A percentile compares a stretch with the other conserved stretches of the same genome.
These are phyloP conservation scores for Raffaelea ambrosiae DNA, from an alignment of 2,329 filamentous ascomycete genomes.

Conservation along the genomic window DNA sequence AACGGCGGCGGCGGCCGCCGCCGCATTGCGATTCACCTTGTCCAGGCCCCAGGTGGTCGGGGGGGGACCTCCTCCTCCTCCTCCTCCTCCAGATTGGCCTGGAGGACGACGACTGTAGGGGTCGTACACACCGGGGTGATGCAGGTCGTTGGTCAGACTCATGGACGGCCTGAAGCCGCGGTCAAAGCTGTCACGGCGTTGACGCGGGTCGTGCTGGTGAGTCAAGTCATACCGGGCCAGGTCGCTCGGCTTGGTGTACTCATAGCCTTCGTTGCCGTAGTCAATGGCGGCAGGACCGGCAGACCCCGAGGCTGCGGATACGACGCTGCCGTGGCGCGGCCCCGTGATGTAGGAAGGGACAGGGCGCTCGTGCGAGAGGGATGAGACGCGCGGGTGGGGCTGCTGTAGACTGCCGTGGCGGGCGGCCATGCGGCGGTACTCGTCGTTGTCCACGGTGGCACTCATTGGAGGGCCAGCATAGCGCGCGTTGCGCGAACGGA, in stretches of 20 bases:
- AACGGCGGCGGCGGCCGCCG: neutral
- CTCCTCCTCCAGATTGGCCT: neutral
- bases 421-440: slow-evolving; percentile 40
- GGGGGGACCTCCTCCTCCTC: slow-evolving; percentile 53
- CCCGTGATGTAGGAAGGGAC: slow-evolving; percentile 35
- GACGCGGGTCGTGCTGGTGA: slow-evolving; percentile 32
- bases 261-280: slow-evolving; percentile 51
- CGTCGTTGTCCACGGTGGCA: slow-evolving; percentile 41
- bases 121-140: slow-evolving; percentile 33
- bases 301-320: no score
- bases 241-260: slow-evolving; percentile 56
- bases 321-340: slow-evolving; percentile 18
- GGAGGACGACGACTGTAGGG: slow-evolving; percentile 5
- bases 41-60: slow-evolving; percentile 64
- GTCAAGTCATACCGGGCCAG: slow-evolving; percentile 54
- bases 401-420: slow-evolving; percentile 35
- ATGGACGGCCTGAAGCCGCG: slow-evolving; percentile 44
- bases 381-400: slow-evolving; percentile 31
- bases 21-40: slow-evolving; percentile 45
- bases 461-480: slow-evolving; percentile 33
- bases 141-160: slow-evolving; percentile 39
- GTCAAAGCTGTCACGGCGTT: slow-evolving; percentile 47
- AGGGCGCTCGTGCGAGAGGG: slow-evolving; percentile 27
- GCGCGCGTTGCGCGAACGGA: slow-evolving; percentile 37
- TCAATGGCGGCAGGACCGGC: slow-evolving; percentile 27